Percentiles rank a stretch among this genome's conserved stretches.
These are phyloP conservation scores for Drechslera avenae DNA, from an alignment of 2,329 filamentous ascomycete species.

Conservation along the genomic window DNA sequence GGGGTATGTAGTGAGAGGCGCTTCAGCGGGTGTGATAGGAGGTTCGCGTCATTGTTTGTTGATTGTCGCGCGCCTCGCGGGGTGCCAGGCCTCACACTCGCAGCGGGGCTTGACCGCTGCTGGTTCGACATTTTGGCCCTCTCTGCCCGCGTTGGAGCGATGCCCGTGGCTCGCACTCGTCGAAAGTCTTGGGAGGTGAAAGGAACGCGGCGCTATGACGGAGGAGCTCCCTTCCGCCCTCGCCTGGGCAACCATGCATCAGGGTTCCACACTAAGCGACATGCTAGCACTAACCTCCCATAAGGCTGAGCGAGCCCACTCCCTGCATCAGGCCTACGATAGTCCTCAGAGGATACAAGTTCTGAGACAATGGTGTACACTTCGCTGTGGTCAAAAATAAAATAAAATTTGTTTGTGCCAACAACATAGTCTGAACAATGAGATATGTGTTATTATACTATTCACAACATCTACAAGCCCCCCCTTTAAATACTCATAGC, in stretches of 20 bases:
- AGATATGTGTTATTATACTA: constrained; percentile 1
- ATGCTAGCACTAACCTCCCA: neutral
- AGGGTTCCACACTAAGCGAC: neutral
- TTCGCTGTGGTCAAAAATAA: too few relatives aligned
- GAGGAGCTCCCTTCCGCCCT: neutral
- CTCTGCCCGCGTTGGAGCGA: constrained; percentile 32
- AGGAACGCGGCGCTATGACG: constrained; percentile 25
- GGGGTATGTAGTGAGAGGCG: constrained; percentile 47
- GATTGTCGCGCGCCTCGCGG: constrained; percentile 24
- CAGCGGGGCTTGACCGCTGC: constrained; percentile 14
- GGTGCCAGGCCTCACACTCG: constrained; percentile 15
- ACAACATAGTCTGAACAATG: too few relatives aligned
- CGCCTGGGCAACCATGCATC: neutral
- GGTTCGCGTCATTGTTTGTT: constrained; percentile 46
- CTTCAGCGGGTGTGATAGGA: constrained; percentile 41
- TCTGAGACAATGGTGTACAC: too few relatives aligned
- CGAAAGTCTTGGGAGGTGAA: constrained; percentile 13
- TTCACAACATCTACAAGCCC: neutral
- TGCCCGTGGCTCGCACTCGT: constrained; percentile 17
- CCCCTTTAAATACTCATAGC: constrained; percentile 21
- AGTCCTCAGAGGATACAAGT: too few relatives aligned
- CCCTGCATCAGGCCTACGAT: neutral
- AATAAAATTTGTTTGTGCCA: too few relatives aligned
- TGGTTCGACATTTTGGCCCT: constrained; percentile 36
- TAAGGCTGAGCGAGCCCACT: neutral